phyloP scores from a whole-genome alignment of 2,329 filamentous ascomycete species.

The Sporothrix mexicana region DNA sequence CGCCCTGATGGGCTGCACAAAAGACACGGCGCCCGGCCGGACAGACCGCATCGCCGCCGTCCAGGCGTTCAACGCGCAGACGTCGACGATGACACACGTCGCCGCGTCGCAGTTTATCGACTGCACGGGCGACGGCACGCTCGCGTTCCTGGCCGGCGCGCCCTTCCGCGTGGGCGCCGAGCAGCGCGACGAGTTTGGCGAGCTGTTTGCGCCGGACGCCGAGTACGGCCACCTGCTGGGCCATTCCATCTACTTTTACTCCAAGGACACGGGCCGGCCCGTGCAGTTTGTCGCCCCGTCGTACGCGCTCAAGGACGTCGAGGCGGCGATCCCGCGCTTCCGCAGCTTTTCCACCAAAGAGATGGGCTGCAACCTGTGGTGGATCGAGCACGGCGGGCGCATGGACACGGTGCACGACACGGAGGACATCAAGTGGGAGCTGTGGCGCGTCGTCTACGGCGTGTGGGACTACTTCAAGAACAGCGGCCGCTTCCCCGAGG shows the following conservation, averaged over 20 bases:
- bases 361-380: slow-evolving; percentile 42
- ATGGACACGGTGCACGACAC: slow-evolving; percentile 41
- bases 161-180: slow-evolving; percentile 41
- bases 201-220: slow-evolving; percentile 39
- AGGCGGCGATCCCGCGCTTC: slow-evolving; percentile 40
- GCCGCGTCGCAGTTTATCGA: slow-evolving; percentile 43
- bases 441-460: slow-evolving; percentile 41
- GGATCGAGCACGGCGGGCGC: slow-evolving; percentile 41
- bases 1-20: slow-evolving; percentile 39
- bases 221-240: slow-evolving; percentile 41
- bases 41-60: slow-evolving; percentile 37
- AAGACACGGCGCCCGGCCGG: slow-evolving; percentile 31
- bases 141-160: slow-evolving; percentile 40
- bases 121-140: slow-evolving; percentile 40
- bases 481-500: slow-evolving; percentile 41
- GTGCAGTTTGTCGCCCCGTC: slow-evolving; percentile 40
- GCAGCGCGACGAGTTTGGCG: slow-evolving; percentile 39
- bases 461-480: slow-evolving; percentile 42
- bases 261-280: slow-evolving; percentile 39
- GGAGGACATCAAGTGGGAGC: slow-evolving; percentile 42
- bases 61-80: slow-evolving; percentile 41
- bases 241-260: slow-evolving; percentile 42
- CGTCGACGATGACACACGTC: slow-evolving; percentile 39
- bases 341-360: slow-evolving; percentile 40
- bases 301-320: slow-evolving; percentile 40